A percentile compares a stretch with the other conserved stretches of the same genome.
Evolutionary conservation across 192 early-diverging fungal species (phyloP).

Genomic region (Spizellomyces sp.): DNA sequence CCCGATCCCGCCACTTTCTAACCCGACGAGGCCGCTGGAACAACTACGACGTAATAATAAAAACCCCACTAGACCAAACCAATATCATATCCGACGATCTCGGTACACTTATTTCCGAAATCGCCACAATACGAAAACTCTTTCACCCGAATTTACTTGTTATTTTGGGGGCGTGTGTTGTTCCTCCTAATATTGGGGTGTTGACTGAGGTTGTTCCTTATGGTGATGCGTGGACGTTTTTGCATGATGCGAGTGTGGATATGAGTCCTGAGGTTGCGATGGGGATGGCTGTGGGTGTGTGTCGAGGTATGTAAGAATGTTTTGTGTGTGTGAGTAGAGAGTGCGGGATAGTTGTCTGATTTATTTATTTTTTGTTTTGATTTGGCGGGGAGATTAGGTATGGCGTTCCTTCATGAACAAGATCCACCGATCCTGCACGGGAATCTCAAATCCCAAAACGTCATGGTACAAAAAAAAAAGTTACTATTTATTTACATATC

Average conservation of each 20-base stretch:
- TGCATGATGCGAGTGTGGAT: slow-evolving; percentile 45
- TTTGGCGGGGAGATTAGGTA: slow-evolving; percentile 11
- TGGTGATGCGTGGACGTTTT: slow-evolving; percentile 31
- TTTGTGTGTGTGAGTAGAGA: background rate
- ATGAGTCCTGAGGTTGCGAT: slow-evolving; percentile 30
- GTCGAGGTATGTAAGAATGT: slow-evolving; percentile 21
- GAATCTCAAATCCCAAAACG: slow-evolving; percentile 47
- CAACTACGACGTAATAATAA: slow-evolving; percentile 37
- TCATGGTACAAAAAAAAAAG: slow-evolving; percentile 37
- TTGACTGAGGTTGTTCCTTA: slow-evolving; percentile 36
- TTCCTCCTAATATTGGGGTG: slow-evolving; percentile 42
- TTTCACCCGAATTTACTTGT: slow-evolving; percentile 35
- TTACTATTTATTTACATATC: background rate
- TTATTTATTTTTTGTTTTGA: background rate
- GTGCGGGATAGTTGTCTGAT: background rate
- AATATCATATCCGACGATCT: slow-evolving; percentile 16
- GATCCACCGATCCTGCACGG: slow-evolving; percentile 42
- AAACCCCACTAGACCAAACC: slow-evolving; percentile 29
- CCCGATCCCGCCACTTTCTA: slow-evolving; percentile 11
- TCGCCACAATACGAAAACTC: slow-evolving; percentile 33
- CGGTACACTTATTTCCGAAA: slow-evolving; percentile 5
- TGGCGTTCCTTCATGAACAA: slow-evolving; percentile 44
- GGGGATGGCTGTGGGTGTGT: slow-evolving; percentile 35
- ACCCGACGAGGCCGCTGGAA: slow-evolving; percentile 42
- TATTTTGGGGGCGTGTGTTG: slow-evolving; percentile 39